Evolutionary conservation across 805 yeast species (phyloP).

Genomic region (Saccharomycopsis guyanensis): DNA sequence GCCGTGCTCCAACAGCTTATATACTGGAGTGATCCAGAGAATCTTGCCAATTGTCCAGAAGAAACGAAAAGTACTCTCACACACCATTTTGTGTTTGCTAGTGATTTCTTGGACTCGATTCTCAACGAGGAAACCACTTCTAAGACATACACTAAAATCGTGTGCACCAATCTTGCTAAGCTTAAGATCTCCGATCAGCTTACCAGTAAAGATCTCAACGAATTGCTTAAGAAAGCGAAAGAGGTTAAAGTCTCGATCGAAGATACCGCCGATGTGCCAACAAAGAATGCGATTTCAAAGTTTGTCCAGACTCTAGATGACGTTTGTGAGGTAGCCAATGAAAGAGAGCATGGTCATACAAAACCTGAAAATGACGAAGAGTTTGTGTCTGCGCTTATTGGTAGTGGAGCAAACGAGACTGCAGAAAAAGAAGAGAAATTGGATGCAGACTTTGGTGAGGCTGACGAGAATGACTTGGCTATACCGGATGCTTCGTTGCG

Average conservation of each 20-base stretch:
- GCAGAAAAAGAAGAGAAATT: constrained; percentile 8
- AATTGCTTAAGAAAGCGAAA: constrained; percentile 14
- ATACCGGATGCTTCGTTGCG: constrained; percentile 17
- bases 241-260: constrained; percentile 5
- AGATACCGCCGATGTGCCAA: constrained; percentile 23
- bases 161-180: constrained; percentile 40
- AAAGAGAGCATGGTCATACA: constrained; percentile 17
- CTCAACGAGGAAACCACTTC: constrained; percentile 33
- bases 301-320: constrained; percentile 26
- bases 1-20: constrained; percentile 61
- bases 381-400: constrained; percentile 13
- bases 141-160: constrained; percentile 46
- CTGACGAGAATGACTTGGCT: constrained; percentile 15
- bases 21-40: constrained; percentile 79
- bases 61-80: constrained; percentile 36
- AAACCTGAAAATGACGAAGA: constrained; percentile 18
- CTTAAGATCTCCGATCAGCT: constrained; percentile 35
- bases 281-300: constrained; percentile 24
- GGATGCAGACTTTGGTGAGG: constrained; percentile 18
- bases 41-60: constrained; percentile 43
- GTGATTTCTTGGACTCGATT: constrained; percentile 45
- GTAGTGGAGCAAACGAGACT: background rate
- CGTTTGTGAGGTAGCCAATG: constrained; percentile 24
- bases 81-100: constrained; percentile 49
- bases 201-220: constrained; percentile 21